Percentiles rank a stretch among this genome's conserved stretches.
Conservation (phyloP, 75 land plant genomes). For the Adiantum capillusveneris region DNA sequence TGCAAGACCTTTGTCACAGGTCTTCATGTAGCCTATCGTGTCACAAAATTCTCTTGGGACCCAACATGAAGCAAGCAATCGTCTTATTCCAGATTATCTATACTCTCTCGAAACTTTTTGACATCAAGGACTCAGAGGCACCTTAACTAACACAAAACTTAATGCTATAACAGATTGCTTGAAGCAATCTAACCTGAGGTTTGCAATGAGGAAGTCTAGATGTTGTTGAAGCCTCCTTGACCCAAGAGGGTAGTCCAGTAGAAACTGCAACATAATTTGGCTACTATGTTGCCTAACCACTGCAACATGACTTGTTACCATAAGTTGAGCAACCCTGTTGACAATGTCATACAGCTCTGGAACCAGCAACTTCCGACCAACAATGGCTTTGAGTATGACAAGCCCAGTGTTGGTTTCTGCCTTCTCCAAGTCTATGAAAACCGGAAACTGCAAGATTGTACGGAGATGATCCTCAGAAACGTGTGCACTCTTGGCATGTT, state of each 20-base stretch:
- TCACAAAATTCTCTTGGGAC: no score
- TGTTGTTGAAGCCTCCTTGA: constrained; percentile 81
- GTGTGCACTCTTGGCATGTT: constrained; percentile 36
- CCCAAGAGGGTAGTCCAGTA: constrained; percentile 80
- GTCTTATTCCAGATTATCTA: no score
- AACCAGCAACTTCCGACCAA: constrained; percentile 64
- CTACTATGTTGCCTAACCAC: constrained; percentile 67
- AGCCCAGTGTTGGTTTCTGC: constrained; percentile 51
- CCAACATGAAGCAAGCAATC: no score
- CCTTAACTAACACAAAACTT: no score
- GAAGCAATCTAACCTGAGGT: constrained; percentile 40
- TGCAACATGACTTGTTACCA: constrained; percentile 71
- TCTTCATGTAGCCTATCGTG: no score
- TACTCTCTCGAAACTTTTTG: no score
- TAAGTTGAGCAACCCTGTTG: constrained; percentile 52
- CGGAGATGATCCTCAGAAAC: constrained; percentile 63
- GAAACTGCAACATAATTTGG: constrained; percentile 67
- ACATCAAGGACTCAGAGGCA: no score
- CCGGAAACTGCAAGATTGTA: constrained; percentile 58
- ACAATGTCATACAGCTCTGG: constrained; percentile 90
- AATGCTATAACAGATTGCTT: no score
- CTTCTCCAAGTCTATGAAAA: constrained; percentile 73
- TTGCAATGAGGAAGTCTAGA: constrained; percentile 63
- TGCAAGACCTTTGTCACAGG: no score
- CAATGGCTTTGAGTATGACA: constrained; percentile 72